Evolutionary conservation across 75 land plant genomes (phyloP), one percentile per base, ranked within the genome.

Genomic region (Cupressus sempervirens): DNA sequence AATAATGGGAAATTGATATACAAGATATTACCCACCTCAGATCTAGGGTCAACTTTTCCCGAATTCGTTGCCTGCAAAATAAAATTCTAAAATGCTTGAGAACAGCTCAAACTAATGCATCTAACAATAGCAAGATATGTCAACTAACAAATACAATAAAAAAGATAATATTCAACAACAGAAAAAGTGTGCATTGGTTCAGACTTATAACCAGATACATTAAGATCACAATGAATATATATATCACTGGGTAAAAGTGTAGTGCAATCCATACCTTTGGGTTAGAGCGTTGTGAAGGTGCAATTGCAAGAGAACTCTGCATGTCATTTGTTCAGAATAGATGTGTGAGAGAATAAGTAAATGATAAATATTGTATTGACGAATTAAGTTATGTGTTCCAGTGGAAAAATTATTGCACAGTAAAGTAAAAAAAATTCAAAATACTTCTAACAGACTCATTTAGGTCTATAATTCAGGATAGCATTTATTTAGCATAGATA

Each of bases 231-330:
- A 38, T 26, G 9, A 41, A 43, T 38, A 40, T 70, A 26, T 29
- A 1, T 67, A 43, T 5, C 3, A 43, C 45, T 43, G 4, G 2
- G n/a, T 13, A 81, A 52, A 4, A 50, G 36, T 48, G 0, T 41
- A 48, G 12, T 32, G 20, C 14, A 48, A 52, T 76, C 23, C 46
- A 16, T 52, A 81, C 83, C 83, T 52, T 81, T 14, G 14, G 16
- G n/a, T 4, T 32, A 46, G 83, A 48, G 34, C 83, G 83, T 5
- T 81, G 58, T 14, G 83, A 4, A 81, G 83, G 56, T 30, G 83
- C 26, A 29, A 34, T 14, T 30, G 58, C 83, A 11, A 50, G 14
- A 81, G 83, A 81, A 48, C 83, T 81, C 83, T 81, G 83, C 9
- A 29, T 30, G 58, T 26, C 83, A 52, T 52, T 80, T 46, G 32